Conservation (phyloP, 1,139 yeast species). For the Saccharomyces hybrid region DNA sequence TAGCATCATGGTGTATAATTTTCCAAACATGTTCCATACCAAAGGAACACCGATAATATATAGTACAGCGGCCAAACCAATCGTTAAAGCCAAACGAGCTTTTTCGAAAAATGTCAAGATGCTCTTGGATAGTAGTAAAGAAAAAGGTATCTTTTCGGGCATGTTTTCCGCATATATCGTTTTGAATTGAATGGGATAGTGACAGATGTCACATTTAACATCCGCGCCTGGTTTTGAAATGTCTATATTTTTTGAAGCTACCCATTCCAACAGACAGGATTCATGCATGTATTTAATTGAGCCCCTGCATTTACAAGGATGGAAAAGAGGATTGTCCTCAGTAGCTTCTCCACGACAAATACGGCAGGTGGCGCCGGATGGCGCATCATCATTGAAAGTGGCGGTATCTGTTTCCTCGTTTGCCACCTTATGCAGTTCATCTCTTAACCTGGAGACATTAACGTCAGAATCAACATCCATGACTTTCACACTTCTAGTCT, state of each 20-base stretch:
- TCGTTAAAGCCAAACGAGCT: conserved; percentile 30
- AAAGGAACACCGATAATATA: conserved; percentile 49
- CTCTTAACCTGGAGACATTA: conserved; percentile 1
- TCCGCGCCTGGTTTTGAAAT: conserved; percentile 32
- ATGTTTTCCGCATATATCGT: conserved; percentile 64
- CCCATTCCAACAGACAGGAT: conserved; percentile 86
- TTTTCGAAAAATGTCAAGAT: conserved; percentile 21
- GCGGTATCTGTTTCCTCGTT: neutral
- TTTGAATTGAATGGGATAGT: conserved; percentile 62
- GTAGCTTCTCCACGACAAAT: conserved; percentile 93
- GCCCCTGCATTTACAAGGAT: conserved; percentile 93
- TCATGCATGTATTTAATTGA: conserved; percentile 90
- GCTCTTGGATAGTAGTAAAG: conserved; percentile 38
- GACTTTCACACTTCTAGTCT: neutral
- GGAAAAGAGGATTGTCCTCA: conserved; percentile 66
- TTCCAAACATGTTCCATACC: conserved; percentile 46
- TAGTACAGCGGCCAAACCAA: conserved; percentile 36
- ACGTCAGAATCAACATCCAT: neutral
- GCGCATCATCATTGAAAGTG: conserved; percentile 6
- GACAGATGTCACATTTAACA: conserved; percentile 82
- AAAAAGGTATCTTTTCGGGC: conserved; percentile 58
- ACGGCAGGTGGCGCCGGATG: conserved; percentile 57
- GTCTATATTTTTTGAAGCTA: conserved; percentile 34
- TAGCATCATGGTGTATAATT: conserved; percentile 46
- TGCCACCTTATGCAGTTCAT: neutral